These are phyloP conservation scores for Epicoccum nigrum DNA, from an alignment of 2,329 filamentous ascomycete genomes.

Conservation along the genomic window DNA sequence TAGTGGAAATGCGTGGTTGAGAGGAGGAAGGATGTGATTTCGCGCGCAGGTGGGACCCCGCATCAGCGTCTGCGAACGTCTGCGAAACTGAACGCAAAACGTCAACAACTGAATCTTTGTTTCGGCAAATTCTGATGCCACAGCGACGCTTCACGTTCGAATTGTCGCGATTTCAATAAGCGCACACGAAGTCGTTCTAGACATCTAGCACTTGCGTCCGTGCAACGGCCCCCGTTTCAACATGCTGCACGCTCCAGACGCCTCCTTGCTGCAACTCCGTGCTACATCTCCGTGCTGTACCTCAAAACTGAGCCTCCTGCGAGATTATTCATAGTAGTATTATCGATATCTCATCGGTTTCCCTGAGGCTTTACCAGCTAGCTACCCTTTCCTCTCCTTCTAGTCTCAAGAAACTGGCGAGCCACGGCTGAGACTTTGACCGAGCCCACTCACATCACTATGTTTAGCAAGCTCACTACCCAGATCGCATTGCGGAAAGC, in stretches of 20 bases:
- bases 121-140: neutral
- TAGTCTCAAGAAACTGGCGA: conserved; percentile 1
- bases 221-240: conserved; percentile 21
- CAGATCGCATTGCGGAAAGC: conserved; percentile 65
- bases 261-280: conserved; percentile 7
- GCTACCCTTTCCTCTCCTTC: neutral
- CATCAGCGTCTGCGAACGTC: too few relatives aligned
- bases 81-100: neutral
- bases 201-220: conserved; percentile 13
- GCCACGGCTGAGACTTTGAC: neutral
- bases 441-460: conserved; percentile 32
- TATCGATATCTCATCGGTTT: conserved; percentile 1
- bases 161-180: conserved; percentile 2
- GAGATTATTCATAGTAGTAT: neutral
- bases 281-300: neutral
- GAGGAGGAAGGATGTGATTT: too few relatives aligned
- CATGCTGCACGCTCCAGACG: conserved; percentile 10
- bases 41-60: too few relatives aligned
- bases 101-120: neutral
- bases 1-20: neutral
- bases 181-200: conserved; percentile 4
- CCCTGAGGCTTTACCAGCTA: neutral
- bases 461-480: conserved; percentile 63
- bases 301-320: conserved; percentile 6
- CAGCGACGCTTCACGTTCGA: neutral